These are phyloP conservation scores for Phytomonas sp. DNA, from an alignment of 208 protist genomes.

Conservation along the genomic window DNA sequence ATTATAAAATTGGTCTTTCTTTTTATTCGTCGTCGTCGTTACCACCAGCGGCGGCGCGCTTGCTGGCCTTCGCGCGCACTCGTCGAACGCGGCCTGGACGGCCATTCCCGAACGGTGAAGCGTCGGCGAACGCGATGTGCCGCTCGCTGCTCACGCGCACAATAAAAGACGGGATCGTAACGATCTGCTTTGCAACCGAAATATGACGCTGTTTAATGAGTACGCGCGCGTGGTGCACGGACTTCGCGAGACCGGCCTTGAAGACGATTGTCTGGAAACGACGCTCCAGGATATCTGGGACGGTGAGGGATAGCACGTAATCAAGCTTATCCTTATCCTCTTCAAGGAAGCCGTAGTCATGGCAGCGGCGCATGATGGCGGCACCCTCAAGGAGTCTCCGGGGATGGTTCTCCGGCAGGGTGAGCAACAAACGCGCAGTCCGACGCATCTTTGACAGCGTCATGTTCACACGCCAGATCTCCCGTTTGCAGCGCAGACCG, in stretches of 20 bases:
- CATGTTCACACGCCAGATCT: slow-evolving; percentile 98
- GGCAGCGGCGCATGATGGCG: slow-evolving; percentile 98
- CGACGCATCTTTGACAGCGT: slow-evolving; percentile 98
- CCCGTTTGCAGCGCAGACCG: slow-evolving; percentile 98
- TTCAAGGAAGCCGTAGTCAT: slow-evolving; percentile 97
- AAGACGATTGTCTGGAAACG: slow-evolving; percentile 99
- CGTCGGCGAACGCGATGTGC: slow-evolving; percentile 97
- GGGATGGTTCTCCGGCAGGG: slow-evolving; percentile 97
- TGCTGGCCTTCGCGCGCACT: slow-evolving; percentile 73
- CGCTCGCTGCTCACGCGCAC: slow-evolving; percentile 98
- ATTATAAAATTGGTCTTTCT: background rate
- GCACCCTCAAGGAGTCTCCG: slow-evolving; percentile 96
- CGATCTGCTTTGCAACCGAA: slow-evolving; percentile 99
- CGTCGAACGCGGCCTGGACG: slow-evolving; percentile 94
- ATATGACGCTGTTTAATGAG: slow-evolving; percentile 99
- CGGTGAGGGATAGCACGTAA: slow-evolving; percentile 99
- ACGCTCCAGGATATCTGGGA: slow-evolving; percentile 99
- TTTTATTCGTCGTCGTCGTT: slow-evolving; percentile 50
- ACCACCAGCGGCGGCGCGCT: slow-evolving; percentile 54
- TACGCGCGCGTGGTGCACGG: slow-evolving; percentile 99
- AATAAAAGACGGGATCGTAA: slow-evolving; percentile 99
- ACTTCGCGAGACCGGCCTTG: slow-evolving; percentile 98
- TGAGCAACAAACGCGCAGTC: slow-evolving; percentile 98
- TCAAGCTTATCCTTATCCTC: slow-evolving; percentile 99
- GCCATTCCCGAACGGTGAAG: slow-evolving; percentile 94